Evolutionary conservation across 2,329 filamentous ascomycete species (phyloP).

Genomic region (Fusarium pseudocircinatum): DNA sequence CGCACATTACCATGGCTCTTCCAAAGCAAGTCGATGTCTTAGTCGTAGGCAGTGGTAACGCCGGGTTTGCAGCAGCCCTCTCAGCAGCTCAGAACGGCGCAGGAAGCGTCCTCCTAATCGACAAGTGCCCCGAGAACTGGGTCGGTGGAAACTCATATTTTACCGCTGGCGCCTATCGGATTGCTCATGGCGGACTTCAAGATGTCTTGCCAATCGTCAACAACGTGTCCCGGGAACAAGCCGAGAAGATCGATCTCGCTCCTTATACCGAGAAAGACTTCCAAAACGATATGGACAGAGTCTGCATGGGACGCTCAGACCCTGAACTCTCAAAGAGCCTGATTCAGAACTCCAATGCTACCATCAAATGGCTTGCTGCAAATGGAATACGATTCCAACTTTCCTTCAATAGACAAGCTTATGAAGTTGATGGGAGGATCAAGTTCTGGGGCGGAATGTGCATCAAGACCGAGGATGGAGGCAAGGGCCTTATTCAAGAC

Average conservation of each 20-base stretch:
- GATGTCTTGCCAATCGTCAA: slow-evolving; percentile 12
- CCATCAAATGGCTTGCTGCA: slow-evolving; percentile 11
- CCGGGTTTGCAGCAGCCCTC: slow-evolving; percentile 12
- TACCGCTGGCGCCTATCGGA: slow-evolving; percentile 15
- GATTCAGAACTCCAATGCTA: slow-evolving; percentile 1
- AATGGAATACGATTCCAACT: slow-evolving; percentile 16
- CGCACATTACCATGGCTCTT: neutral
- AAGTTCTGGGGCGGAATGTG: slow-evolving; percentile 17
- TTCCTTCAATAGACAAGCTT: slow-evolving; percentile 12
- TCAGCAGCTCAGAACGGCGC: slow-evolving; percentile 9
- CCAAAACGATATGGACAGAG: slow-evolving; percentile 3
- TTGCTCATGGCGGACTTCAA: neutral
- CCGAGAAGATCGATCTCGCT: slow-evolving; percentile 1
- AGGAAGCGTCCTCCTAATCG: neutral
- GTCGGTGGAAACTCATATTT: slow-evolving; percentile 15
- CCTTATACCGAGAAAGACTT: slow-evolving; percentile 8
- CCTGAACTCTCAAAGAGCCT: slow-evolving; percentile 3
- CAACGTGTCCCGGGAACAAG: slow-evolving; percentile 7
- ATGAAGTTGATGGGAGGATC: slow-evolving; percentile 3
- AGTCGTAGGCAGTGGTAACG: slow-evolving; percentile 17
- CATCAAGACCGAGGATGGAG: slow-evolving; percentile 15
- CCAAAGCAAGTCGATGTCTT: neutral
- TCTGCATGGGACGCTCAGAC: slow-evolving; percentile 20
- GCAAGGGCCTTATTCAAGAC: slow-evolving; percentile 9
- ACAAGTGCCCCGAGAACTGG: slow-evolving; percentile 16